These are phyloP conservation scores for Agaricus subrufescens DNA, from an alignment of 768 basidiomycete genomes.

Conservation along the genomic window DNA sequence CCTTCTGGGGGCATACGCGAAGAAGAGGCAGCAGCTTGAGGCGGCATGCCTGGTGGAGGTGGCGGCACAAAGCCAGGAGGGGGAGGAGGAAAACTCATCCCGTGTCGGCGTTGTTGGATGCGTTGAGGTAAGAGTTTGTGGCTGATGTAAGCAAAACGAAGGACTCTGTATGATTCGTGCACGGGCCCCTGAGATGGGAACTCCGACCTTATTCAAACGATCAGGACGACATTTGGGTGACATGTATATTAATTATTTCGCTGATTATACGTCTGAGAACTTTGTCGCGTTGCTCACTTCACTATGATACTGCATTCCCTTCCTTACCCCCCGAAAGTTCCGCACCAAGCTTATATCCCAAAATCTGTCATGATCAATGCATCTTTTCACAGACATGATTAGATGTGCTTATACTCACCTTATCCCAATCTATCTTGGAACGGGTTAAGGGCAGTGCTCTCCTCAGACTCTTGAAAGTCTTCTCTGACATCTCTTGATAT, in stretches of 20 bases:
- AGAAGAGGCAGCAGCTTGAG: constrained; percentile 30
- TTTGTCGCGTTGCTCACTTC: not conserved
- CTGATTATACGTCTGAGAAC: not conserved
- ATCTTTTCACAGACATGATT: not conserved
- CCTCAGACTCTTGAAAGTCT: constrained; percentile 87
- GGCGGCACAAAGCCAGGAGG: constrained; percentile 48
- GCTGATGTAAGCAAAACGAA: constrained; percentile 36
- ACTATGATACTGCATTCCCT: constrained; percentile 3
- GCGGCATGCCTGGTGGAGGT: constrained; percentile 50
- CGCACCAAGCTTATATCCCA: constrained; percentile 70
- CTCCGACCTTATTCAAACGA: not conserved
- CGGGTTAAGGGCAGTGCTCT: constrained; percentile 89
- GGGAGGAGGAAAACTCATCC: constrained; percentile 58
- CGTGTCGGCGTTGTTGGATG: constrained; percentile 23
- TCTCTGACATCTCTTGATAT: constrained; percentile 89
- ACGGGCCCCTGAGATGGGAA: constrained; percentile 28
- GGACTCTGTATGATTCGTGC: constrained; percentile 21
- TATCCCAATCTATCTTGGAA: constrained; percentile 96
- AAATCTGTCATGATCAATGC: constrained; percentile 26
- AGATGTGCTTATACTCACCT: constrained; percentile 37
- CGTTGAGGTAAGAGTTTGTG: constrained; percentile 32
- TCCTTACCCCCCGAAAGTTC: constrained; percentile 64
- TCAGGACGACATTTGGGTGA: not conserved
- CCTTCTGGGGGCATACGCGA: constrained; percentile 47
- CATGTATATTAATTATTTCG: not conserved